phyloP scores from a whole-genome alignment of 2,329 filamentous ascomycete genomes.

The Cordyceps cicadae region DNA sequence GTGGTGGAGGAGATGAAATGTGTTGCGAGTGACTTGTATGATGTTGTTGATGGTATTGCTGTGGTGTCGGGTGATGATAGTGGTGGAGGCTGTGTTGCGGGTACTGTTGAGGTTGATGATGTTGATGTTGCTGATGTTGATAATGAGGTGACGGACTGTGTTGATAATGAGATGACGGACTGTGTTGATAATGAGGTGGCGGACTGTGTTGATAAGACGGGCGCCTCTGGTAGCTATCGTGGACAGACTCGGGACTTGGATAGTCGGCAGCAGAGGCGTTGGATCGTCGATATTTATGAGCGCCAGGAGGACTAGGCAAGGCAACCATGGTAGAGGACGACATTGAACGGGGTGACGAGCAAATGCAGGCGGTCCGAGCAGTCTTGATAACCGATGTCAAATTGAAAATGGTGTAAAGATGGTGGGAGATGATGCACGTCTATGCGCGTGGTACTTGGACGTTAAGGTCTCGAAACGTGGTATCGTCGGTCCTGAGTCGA shows the following conservation, averaged over 20 bases:
- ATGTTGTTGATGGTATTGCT: neutral
- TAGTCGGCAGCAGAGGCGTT: conserved; percentile 8
- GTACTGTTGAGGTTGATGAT: neutral
- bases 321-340: conserved; percentile 21
- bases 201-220: conserved; percentile 1
- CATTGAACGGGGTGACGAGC: neutral
- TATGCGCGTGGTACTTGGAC: conserved; percentile 6
- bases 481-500: neutral
- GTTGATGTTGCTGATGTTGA: neutral
- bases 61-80: neutral
- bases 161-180: too few species aligned
- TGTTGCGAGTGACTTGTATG: neutral
- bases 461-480: neutral
- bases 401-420: conserved; percentile 4
- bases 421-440: neutral
- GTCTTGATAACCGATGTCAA: conserved; percentile 13
- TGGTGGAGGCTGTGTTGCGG: neutral
- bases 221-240: neutral
- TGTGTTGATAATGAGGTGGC: neutral
- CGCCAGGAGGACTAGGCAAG: conserved; percentile 18
- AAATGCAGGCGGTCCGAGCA: neutral
- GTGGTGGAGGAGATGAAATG: conserved; percentile 11
- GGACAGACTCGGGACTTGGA: conserved; percentile 4
- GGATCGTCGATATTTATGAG: conserved; percentile 16
- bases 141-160: too few species aligned